Conservation (phyloP, 192 early-diverging fungal genomes). For the Gigaspora rosea region DNA sequence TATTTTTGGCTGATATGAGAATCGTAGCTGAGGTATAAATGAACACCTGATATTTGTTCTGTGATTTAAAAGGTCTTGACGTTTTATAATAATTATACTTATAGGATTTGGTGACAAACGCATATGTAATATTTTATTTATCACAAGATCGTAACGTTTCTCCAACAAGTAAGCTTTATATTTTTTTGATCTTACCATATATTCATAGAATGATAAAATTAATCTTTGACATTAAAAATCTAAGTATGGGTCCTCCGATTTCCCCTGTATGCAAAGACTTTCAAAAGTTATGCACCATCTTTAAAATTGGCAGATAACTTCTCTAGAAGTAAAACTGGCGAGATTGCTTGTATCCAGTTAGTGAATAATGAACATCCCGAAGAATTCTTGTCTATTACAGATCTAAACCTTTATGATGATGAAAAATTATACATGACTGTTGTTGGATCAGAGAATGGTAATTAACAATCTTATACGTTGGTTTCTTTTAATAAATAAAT, state of each 20-base stretch:
- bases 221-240: background rate
- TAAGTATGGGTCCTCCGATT: slow-evolving; percentile 27
- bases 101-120: background rate
- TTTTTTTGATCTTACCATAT: background rate
- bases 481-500: background rate
- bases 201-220: background rate
- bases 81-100: background rate
- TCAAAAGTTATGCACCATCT: background rate
- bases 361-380: background rate
- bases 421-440: slow-evolving; percentile 10
- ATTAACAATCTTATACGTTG: background rate
- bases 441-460: background rate
- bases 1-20: background rate
- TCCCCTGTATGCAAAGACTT: background rate
- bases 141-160: background rate
- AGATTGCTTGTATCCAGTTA: slow-evolving; percentile 1
- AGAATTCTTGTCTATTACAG: slow-evolving; percentile 1
- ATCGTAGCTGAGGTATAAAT: slow-evolving; percentile 4
- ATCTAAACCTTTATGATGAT: slow-evolving; percentile 26
- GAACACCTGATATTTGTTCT: too few relatives aligned
- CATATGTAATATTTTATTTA: slow-evolving; percentile 17
- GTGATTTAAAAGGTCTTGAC: too few relatives aligned
- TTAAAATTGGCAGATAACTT: background rate
- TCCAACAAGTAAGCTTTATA: background rate
- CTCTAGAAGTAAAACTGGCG: background rate